Base-by-base conservation (phyloP, 2,329 filamentous ascomycete species). In the Lasiodiplodia sp. region DNA sequence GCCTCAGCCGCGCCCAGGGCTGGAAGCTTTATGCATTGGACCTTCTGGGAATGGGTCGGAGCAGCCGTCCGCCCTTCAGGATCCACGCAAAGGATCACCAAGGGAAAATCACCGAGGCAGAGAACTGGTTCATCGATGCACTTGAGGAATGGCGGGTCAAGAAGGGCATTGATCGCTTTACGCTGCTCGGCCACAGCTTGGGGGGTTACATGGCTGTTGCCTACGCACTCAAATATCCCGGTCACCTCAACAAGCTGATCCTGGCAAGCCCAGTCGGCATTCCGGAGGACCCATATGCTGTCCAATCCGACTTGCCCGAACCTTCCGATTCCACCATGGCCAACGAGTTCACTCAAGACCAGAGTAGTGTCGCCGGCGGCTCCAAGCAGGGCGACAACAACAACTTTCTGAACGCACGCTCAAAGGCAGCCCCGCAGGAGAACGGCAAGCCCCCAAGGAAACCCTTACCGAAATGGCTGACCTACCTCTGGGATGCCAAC, bases 401-500 rank as follows among this genome's bases (percentile, higher is more conserved):
- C 74, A 86, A 87, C 70, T 64, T 64, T 16, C 78, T 87, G 65
- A 86, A 86, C 67, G 81, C 82, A 25, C 78, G 80, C 31, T 79
- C 81, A 12, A 82, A 82, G 69, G 74, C 75, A 25, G 78, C 78
- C 34, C 82, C 81, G 64, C 75, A 73, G 68, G 70, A 69, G 14
- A 71, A 70, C 18, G 69, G 68, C 76, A 57, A 57, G 28, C 47
- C 56, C 68, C 38, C 60, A 21, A 28, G 60, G 18, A 62, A 63
- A 16, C 79, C 86, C 0, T 86, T 88, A 0, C 93, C 94, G 0
- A 89, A 91, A 79, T 97, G 95, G 94, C 84, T 98, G 23, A 89
- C 90, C 68, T 97, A 94, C 82, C 88, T 99, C 4, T 99, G 96
- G 96, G 96, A 99, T 73, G 92, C 94, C 73, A 99, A 99, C 77